Evolutionary conservation across 2,329 filamentous ascomycete genomes (phyloP).

Genomic region (Huntiella abstrusa): DNA sequence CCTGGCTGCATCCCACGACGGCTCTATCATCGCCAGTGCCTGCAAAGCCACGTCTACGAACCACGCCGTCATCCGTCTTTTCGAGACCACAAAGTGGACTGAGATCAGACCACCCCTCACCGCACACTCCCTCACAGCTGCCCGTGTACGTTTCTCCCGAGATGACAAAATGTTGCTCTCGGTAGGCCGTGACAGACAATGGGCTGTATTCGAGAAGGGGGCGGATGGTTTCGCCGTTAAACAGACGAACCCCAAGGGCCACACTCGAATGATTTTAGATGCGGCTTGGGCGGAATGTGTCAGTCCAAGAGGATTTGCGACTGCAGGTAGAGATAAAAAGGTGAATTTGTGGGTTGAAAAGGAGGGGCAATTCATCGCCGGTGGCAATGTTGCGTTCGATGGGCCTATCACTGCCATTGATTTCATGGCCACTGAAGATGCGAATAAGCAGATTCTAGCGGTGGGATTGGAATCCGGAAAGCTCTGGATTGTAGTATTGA

Average conservation of each 20-base stretch:
- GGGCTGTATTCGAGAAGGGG: constrained; percentile 56
- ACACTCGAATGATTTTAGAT: constrained; percentile 82
- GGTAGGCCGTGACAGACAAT: constrained; percentile 80
- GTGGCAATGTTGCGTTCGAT: constrained; percentile 28
- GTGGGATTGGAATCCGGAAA: constrained; percentile 38
- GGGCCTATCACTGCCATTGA: constrained; percentile 53
- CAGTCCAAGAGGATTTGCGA: constrained; percentile 45
- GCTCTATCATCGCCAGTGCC: constrained; percentile 64
- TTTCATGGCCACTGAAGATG: constrained; percentile 28
- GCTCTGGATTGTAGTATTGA: constrained; percentile 15
- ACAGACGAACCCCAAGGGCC: constrained; percentile 61
- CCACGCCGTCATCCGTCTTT: constrained; percentile 83
- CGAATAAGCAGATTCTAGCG: constrained; percentile 25
- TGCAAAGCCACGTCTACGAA: constrained; percentile 85
- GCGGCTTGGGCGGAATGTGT: constrained; percentile 56
- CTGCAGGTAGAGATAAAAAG: constrained; percentile 74
- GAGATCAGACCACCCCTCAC: constrained; percentile 67
- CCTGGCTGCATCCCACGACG: constrained; percentile 58
- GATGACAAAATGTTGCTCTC: constrained; percentile 64
- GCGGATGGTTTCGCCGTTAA: constrained; percentile 34
- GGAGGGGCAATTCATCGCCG: constrained; percentile 14
- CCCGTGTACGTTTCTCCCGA: constrained; percentile 57
- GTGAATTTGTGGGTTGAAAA: constrained; percentile 49
- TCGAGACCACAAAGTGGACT: constrained; percentile 73
- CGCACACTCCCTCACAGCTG: constrained; percentile 76